Percentiles rank a stretch among this genome's conserved stretches.
These are phyloP conservation scores for Salix brachista DNA, from an alignment of 345 rosid species.

Conservation along the genomic window DNA sequence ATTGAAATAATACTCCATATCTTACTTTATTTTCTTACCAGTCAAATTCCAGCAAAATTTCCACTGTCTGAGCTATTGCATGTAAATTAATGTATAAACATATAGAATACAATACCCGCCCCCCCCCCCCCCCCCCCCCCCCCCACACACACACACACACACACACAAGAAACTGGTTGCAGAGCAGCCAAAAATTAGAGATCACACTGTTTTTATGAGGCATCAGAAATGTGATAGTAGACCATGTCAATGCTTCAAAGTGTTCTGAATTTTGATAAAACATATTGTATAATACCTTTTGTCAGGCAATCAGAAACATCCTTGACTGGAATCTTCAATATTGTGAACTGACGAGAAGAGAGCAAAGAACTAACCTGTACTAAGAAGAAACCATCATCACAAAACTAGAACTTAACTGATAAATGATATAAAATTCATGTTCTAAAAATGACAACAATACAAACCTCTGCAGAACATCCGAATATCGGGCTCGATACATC, in stretches of 20 bases:
- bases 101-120: neutral
- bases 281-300: conserved; percentile 39
- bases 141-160: neutral
- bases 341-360: conserved; percentile 50
- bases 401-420: conserved; percentile 9
- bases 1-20: neutral
- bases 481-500: conserved; percentile 55
- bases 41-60: too few relatives aligned
- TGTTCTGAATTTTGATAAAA: neutral
- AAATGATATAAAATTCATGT: neutral
- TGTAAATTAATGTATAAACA: neutral
- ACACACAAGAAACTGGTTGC: neutral
- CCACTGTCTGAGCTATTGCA: too few relatives aligned
- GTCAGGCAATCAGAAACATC: conserved; percentile 48
- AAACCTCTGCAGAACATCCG: conserved; percentile 63
- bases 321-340: conserved; percentile 65
- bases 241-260: too few relatives aligned
- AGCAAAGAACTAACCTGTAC: conserved; percentile 57
- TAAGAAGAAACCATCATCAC: neutral
- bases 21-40: too few relatives aligned
- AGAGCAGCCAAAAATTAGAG: too few relatives aligned
- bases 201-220: neutral
- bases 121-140: too few relatives aligned
- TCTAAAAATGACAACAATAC: conserved; percentile 1
- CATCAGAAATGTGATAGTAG: neutral